Conservation (phyloP, 768 basidiomycete genomes). For the Lactifluus piperatus region DNA sequence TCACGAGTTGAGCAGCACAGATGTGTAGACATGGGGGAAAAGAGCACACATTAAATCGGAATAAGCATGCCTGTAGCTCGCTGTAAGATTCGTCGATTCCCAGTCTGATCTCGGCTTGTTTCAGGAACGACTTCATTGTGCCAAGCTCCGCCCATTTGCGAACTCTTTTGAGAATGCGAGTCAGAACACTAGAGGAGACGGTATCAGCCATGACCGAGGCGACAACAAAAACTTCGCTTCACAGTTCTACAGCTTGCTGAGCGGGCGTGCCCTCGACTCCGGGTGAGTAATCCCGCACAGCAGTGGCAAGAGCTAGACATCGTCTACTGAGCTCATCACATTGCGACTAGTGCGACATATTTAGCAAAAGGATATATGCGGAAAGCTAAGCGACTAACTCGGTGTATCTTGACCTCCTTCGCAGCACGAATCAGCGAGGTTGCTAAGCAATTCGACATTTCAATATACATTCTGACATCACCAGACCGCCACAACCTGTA, state of each 20-base stretch:
- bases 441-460: not conserved
- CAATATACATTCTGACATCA: not conserved
- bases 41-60: conserved; percentile 14
- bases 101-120: conserved; percentile 16
- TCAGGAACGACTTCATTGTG: conserved; percentile 12
- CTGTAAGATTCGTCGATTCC: conserved; percentile 17
- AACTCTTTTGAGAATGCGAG: conserved; percentile 8
- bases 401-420: conserved; percentile 16
- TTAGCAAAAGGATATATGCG: not conserved
- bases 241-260: conserved; percentile 18
- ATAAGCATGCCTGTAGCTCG: conserved; percentile 10
- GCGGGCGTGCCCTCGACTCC: conserved; percentile 15
- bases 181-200: conserved; percentile 3
- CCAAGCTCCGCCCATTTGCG: conserved; percentile 12
- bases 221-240: not conserved
- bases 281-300: conserved; percentile 8
- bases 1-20: not conserved
- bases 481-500: not conserved
- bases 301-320: conserved; percentile 8
- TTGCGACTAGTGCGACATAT: conserved; percentile 4
- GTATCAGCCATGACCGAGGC: not conserved
- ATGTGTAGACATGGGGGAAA: too few species aligned
- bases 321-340: conserved; percentile 11
- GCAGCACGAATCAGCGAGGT: conserved; percentile 1
- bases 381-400: not conserved